Evolutionary conservation across 2,329 filamentous ascomycete genomes (phyloP).

Genomic region (Emergomyces orientalis): DNA sequence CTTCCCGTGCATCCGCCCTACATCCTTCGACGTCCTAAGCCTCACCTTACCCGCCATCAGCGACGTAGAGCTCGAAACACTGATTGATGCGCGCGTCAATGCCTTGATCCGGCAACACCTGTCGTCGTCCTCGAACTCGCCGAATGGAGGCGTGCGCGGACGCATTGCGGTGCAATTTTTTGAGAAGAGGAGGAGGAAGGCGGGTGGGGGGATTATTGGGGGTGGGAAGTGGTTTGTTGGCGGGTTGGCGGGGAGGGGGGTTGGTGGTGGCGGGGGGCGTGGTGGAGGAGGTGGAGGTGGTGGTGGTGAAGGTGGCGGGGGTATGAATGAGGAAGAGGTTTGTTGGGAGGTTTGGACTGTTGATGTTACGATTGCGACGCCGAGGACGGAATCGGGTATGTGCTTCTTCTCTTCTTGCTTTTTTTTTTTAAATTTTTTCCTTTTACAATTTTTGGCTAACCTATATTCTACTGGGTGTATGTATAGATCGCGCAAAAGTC

Average conservation of each 20-base stretch:
- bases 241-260: constrained; percentile 53
- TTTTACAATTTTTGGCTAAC: not conserved
- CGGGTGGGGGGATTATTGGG: constrained; percentile 57
- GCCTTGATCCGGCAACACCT: constrained; percentile 70
- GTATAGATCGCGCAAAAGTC: constrained; percentile 74
- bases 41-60: constrained; percentile 81
- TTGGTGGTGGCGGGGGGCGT: constrained; percentile 58
- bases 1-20: constrained; percentile 76
- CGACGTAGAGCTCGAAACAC: constrained; percentile 81
- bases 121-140: constrained; percentile 46
- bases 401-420: constrained; percentile 3
- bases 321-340: constrained; percentile 72
- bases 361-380: constrained; percentile 85
- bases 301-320: constrained; percentile 49
- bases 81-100: constrained; percentile 80
- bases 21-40: constrained; percentile 81
- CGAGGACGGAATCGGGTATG: constrained; percentile 77
- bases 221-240: constrained; percentile 49
- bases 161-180: constrained; percentile 87
- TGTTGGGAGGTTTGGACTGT: constrained; percentile 97
- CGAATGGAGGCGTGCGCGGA: constrained; percentile 55
- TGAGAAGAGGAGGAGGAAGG: constrained; percentile 79
- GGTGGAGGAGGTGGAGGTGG: not conserved
- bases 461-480: not conserved
- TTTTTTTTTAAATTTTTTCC: not conserved